Conservation (phyloP, 345 rosid species). For the Rhodamnia rubescens region DNA sequence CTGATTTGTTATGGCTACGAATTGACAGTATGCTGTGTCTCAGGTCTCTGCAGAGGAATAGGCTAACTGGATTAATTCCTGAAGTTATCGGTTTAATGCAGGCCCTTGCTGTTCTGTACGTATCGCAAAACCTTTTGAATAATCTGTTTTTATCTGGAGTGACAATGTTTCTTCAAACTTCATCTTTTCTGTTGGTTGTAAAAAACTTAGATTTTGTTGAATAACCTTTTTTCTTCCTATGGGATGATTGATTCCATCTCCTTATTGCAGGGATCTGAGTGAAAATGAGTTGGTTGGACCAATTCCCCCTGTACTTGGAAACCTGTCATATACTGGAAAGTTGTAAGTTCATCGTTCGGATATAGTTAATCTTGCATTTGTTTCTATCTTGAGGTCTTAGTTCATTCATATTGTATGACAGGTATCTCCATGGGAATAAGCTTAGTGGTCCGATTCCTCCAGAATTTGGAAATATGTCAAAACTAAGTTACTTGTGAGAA, state of each 20-base stretch:
- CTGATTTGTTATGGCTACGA: neutral
- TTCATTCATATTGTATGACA: slow-evolving; percentile 4
- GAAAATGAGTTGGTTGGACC: slow-evolving; percentile 83
- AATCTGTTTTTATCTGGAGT: neutral
- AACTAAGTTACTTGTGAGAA: slow-evolving; percentile 83
- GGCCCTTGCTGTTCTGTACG: slow-evolving; percentile 95
- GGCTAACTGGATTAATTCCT: slow-evolving; percentile 64
- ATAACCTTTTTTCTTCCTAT: neutral
- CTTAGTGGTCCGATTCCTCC: slow-evolving; percentile 87
- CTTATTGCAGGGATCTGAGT: slow-evolving; percentile 63
- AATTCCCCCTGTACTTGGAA: slow-evolving; percentile 87
- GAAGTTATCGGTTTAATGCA: slow-evolving; percentile 96
- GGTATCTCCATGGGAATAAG: slow-evolving; percentile 91
- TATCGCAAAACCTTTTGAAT: neutral
- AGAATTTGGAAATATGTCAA: slow-evolving; percentile 96
- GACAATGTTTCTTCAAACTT: neutral
- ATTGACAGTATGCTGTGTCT: neutral
- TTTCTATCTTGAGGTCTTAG: neutral
- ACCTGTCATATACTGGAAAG: slow-evolving; percentile 84
- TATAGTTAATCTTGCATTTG: neutral
- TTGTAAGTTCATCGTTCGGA: slow-evolving; percentile 31
- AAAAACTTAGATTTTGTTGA: neutral
- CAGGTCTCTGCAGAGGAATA: slow-evolving; percentile 93
- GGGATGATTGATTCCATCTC: neutral
- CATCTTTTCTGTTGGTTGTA: neutral